Conservation (phyloP, 73 alveolate genomes). For the Paramecium pentaurelia region DNA sequence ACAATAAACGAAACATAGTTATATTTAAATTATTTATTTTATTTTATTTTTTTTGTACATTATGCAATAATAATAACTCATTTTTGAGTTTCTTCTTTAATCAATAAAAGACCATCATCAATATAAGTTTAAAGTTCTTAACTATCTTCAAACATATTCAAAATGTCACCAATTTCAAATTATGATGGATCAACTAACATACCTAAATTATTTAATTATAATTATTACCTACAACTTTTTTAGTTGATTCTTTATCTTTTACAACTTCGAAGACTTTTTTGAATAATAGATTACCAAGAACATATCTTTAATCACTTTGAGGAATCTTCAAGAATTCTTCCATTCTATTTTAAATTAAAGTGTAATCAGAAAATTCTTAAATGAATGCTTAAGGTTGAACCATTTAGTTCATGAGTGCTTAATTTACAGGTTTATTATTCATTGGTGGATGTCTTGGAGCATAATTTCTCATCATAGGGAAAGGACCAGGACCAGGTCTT, state of each 20-base stretch:
- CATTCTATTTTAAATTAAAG: background rate
- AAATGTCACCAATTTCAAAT: constrained; percentile 27
- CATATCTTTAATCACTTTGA: background rate
- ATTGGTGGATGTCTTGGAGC: background rate
- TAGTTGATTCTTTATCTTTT: background rate
- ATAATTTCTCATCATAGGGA: background rate
- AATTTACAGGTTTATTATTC: background rate
- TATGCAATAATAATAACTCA: background rate
- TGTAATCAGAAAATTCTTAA: background rate
- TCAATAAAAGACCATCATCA: background rate
- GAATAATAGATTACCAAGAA: constrained; percentile 14
- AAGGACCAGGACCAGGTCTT: background rate
- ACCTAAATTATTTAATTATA: background rate
- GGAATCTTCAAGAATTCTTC: constrained; percentile 13
- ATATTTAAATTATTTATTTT: background rate
- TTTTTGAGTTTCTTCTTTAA: background rate
- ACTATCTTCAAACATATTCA: constrained; percentile 2
- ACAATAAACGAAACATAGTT: background rate
- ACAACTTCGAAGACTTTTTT: background rate
- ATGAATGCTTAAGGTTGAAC: background rate
- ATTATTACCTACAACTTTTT: background rate
- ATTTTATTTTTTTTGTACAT: background rate
- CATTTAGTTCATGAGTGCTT: background rate
- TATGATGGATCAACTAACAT: constrained; percentile 8
- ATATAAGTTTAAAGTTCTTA: background rate